Conservation (phyloP, 1,139 yeast genomes). For the Geotrichum reessii region DNA sequence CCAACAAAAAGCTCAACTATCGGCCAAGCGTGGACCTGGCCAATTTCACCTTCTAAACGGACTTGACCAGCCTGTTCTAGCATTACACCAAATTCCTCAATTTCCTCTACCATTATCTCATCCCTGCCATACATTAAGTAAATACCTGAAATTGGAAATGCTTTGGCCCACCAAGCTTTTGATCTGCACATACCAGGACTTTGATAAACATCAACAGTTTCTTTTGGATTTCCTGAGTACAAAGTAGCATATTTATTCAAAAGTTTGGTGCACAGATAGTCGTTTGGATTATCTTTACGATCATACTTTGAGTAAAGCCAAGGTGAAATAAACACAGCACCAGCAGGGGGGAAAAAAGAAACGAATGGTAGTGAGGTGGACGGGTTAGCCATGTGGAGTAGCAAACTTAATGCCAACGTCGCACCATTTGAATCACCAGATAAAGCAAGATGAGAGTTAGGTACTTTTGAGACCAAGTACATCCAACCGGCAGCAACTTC, state of each 20-base stretch:
- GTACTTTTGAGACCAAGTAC: conserved; percentile 25
- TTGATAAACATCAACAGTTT: conserved; percentile 29
- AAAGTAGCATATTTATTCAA: conserved; percentile 22
- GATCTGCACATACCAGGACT: conserved; percentile 39
- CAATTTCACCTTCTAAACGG: conserved; percentile 25
- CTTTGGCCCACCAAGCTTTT: conserved; percentile 38
- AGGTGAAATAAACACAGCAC: conserved; percentile 41
- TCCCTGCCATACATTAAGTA: conserved; percentile 40
- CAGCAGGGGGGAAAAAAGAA: conserved; percentile 32
- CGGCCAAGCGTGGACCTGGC: conserved; percentile 37
- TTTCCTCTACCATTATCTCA: conserved; percentile 38
- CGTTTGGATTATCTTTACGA: conserved; percentile 22
- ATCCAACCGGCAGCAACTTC: conserved; percentile 34
- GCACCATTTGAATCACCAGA: conserved; percentile 46
- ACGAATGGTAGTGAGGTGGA: conserved; percentile 22
- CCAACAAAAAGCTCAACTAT: conserved; percentile 28
- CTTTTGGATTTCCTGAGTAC: conserved; percentile 15
- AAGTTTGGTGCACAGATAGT: conserved; percentile 26
- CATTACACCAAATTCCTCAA: conserved; percentile 31
- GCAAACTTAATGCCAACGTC: conserved; percentile 36
- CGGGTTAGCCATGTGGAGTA: conserved; percentile 36
- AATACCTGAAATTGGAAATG: conserved; percentile 39
- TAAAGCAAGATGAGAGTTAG: conserved; percentile 31
- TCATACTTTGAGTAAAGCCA: conserved; percentile 23
- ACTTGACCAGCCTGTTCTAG: conserved; percentile 23